A percentile compares a stretch with the other conserved stretches of the same genome.
These are phyloP conservation scores for Coemansia guatemalensis DNA, from an alignment of 192 early-diverging fungal genomes.

Conservation along the genomic window DNA sequence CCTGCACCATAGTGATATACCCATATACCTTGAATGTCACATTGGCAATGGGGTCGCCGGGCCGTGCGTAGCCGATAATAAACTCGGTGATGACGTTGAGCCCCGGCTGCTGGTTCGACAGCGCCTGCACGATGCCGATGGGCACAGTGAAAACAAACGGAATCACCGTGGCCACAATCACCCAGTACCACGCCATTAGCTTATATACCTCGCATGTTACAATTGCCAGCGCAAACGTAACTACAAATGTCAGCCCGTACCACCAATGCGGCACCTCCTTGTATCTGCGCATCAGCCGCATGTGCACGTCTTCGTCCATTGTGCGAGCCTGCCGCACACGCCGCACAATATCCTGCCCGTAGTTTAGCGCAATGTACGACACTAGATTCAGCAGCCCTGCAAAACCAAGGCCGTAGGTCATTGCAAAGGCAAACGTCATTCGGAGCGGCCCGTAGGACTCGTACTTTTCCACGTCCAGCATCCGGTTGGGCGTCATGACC, in stretches of 20 bases:
- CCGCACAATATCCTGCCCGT: constrained; percentile 66
- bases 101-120: constrained; percentile 74
- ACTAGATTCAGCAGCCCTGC: constrained; percentile 67
- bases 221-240: constrained; percentile 42
- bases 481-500: constrained; percentile 58
- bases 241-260: constrained; percentile 46
- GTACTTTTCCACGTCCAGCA: constrained; percentile 60
- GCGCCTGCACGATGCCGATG: constrained; percentile 76
- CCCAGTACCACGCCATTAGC: constrained; percentile 69
- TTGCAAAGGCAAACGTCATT: constrained; percentile 68
- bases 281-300: constrained; percentile 72
- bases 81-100: constrained; percentile 87
- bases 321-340: constrained; percentile 61
- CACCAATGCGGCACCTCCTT: constrained; percentile 77
- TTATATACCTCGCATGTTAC: constrained; percentile 47
- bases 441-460: constrained; percentile 61
- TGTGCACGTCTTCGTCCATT: constrained; percentile 70
- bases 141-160: constrained; percentile 70
- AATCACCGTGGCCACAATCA: constrained; percentile 61
- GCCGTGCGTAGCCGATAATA: constrained; percentile 71
- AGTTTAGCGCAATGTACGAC: constrained; percentile 61
- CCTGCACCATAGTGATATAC: constrained; percentile 74
- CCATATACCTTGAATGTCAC: constrained; percentile 87
- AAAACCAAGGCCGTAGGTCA: constrained; percentile 69
- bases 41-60: constrained; percentile 78